Conservation (phyloP, 495 filamentous ascomycete genomes). For the Amorphotheca resinae region DNA sequence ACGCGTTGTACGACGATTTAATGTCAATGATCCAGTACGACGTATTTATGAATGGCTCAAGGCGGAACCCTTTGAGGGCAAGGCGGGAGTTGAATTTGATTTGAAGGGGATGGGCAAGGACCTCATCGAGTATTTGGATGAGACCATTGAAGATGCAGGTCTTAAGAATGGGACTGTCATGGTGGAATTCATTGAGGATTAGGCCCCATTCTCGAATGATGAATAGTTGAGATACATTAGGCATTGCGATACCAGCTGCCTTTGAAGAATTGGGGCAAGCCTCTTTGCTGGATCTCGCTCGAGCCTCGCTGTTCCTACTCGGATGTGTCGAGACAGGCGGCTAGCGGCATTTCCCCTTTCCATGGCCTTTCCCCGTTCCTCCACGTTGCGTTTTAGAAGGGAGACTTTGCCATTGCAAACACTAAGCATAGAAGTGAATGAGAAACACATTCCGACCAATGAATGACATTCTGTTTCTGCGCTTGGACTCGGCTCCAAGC, state of each 20-base stretch:
- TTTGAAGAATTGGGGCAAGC: not conserved
- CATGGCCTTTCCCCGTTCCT: not conserved
- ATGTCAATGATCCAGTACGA: slow-evolving; percentile 62
- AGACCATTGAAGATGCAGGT: slow-evolving; percentile 70
- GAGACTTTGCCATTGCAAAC: not conserved
- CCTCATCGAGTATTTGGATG: slow-evolving; percentile 58
- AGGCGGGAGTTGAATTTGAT: slow-evolving; percentile 69
- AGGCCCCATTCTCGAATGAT: slow-evolving; percentile 6
- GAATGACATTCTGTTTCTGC: not conserved
- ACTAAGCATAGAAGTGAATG: not conserved
- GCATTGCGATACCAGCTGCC: too few relatives aligned
- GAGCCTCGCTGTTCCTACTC: too few relatives aligned
- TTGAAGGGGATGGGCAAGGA: slow-evolving; percentile 72
- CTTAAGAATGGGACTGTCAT: slow-evolving; percentile 85
- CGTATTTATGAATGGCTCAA: slow-evolving; percentile 96
- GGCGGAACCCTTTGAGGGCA: slow-evolving; percentile 62
- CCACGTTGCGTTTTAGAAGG: not conserved
- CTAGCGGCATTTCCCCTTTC: not conserved
- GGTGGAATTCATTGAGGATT: slow-evolving; percentile 74
- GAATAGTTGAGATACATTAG: not conserved
- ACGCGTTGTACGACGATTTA: slow-evolving; percentile 71
- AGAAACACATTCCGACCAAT: not conserved
- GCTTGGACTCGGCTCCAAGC: too few relatives aligned
- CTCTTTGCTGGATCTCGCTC: not conserved
- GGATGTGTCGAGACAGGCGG: not conserved